phyloP scores from a whole-genome alignment of 2,329 filamentous ascomycete genomes.

The Paraconiothyrium brasiliense region DNA sequence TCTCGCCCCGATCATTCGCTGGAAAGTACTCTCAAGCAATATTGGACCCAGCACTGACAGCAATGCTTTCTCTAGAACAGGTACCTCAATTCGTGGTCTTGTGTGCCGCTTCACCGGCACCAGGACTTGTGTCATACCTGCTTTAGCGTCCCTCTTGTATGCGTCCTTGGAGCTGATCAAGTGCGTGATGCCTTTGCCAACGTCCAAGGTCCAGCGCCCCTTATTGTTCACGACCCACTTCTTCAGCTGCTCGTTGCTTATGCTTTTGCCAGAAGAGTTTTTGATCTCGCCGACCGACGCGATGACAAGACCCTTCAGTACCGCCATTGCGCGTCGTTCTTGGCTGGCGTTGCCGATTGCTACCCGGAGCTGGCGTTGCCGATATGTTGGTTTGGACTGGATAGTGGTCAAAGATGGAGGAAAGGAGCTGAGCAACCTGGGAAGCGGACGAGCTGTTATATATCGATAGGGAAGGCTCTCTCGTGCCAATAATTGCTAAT shows the following conservation, averaged over 20 bases:
- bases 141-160: slow-evolving; percentile 61
- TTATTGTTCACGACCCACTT: slow-evolving; percentile 72
- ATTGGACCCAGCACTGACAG: too few relatives aligned
- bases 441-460: background rate
- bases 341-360: background rate
- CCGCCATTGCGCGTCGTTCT: slow-evolving; percentile 1
- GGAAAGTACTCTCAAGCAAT: too few relatives aligned
- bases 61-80: background rate
- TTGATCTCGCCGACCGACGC: slow-evolving; percentile 68
- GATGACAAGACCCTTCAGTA: slow-evolving; percentile 64
- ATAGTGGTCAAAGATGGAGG: background rate
- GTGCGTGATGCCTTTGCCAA: slow-evolving; percentile 72
- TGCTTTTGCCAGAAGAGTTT: slow-evolving; percentile 31
- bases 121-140: slow-evolving; percentile 42
- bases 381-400: background rate
- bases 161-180: slow-evolving; percentile 72
- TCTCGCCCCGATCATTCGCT: background rate
- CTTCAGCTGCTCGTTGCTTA: slow-evolving; percentile 62
- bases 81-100: background rate
- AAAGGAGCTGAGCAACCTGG: background rate
- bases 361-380: background rate
- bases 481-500: too few relatives aligned
- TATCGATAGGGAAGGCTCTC: background rate
- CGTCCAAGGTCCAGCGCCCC: slow-evolving; percentile 63
- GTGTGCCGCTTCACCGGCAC: background rate